A percentile compares a stretch with the other conserved stretches of the same genome.
phyloP scores from a whole-genome alignment of 768 basidiomycete species.

The Phlebiopsis flavidoalba region DNA sequence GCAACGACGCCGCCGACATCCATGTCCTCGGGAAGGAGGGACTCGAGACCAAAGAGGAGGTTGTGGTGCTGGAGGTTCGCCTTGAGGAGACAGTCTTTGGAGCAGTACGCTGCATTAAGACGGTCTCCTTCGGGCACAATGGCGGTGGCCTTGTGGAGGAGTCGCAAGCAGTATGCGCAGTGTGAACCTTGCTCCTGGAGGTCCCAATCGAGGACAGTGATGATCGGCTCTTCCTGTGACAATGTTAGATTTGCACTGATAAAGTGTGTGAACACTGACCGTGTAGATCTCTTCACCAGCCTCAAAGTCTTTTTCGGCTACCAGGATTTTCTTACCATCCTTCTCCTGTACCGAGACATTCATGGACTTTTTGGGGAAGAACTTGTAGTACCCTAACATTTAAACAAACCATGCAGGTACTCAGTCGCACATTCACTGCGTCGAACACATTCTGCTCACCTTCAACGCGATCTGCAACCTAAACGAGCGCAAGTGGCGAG shows the following conservation, averaged over 20 bases:
- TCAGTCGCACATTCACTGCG: neutral
- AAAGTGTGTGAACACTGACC: constrained; percentile 29
- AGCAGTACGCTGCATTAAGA: constrained; percentile 66
- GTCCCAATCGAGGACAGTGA: constrained; percentile 67
- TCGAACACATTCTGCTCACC: constrained; percentile 48
- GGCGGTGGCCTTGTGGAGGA: constrained; percentile 41
- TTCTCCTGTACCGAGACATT: constrained; percentile 56
- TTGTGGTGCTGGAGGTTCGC: constrained; percentile 57
- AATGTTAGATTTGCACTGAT: neutral
- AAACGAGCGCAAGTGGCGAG: constrained; percentile 5
- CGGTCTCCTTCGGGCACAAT: constrained; percentile 45
- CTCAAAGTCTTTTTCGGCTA: constrained; percentile 62
- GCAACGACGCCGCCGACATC: constrained; percentile 27
- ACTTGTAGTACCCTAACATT: constrained; percentile 64
- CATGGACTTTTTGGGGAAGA: constrained; percentile 69
- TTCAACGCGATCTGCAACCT: constrained; percentile 69
- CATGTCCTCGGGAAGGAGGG: constrained; percentile 46
- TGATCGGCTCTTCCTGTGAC: constrained; percentile 66
- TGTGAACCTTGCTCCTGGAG: constrained; percentile 62
- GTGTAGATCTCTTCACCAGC: constrained; percentile 76
- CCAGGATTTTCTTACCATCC: constrained; percentile 34
- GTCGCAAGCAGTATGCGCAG: constrained; percentile 70
- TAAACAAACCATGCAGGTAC: constrained; percentile 19
- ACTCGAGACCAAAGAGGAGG: constrained; percentile 66
- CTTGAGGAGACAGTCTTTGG: constrained; percentile 54